phyloP scores from a whole-genome alignment of 768 basidiomycete genomes.

The Calocybe gangraenosa region DNA sequence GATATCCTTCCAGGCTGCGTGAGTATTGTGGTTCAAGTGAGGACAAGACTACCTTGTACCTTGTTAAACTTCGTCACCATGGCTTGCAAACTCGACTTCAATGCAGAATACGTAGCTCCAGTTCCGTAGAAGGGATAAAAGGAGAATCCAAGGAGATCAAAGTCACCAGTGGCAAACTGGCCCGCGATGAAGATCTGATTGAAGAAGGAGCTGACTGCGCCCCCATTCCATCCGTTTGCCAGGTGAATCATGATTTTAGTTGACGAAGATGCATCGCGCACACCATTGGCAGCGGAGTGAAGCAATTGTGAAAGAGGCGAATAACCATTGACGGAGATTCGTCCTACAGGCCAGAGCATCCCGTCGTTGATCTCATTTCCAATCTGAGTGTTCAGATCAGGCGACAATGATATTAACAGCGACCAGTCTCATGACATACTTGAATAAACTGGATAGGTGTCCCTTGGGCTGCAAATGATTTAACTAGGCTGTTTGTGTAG shows the following conservation, averaged over 20 bases:
- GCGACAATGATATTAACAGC: background rate
- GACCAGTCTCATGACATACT: slow-evolving; percentile 26
- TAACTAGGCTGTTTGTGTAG: slow-evolving; percentile 49
- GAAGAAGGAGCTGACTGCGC: slow-evolving; percentile 44
- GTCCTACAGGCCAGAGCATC: slow-evolving; percentile 57
- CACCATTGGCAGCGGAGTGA: slow-evolving; percentile 56
- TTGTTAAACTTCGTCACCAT: slow-evolving; percentile 47
- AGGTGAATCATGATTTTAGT: slow-evolving; percentile 55
- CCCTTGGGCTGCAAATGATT: slow-evolving; percentile 48
- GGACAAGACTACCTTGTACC: slow-evolving; percentile 37
- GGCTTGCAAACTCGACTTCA: slow-evolving; percentile 47
- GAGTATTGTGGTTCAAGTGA: background rate
- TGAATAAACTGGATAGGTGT: slow-evolving; percentile 50
- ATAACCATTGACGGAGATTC: slow-evolving; percentile 49
- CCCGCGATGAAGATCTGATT: slow-evolving; percentile 49
- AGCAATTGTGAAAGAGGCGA: slow-evolving; percentile 53
- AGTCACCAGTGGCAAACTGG: slow-evolving; percentile 41
- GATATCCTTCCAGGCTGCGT: slow-evolving; percentile 29
- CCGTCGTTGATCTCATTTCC: slow-evolving; percentile 69
- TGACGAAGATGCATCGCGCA: slow-evolving; percentile 40
- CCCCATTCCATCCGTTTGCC: slow-evolving; percentile 57
- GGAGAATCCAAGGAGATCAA: slow-evolving; percentile 60
- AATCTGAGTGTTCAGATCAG: slow-evolving; percentile 27
- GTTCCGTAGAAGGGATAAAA: slow-evolving; percentile 65
- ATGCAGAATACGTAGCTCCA: slow-evolving; percentile 46